phyloP scores from a whole-genome alignment of 805 yeast species.

The Zygotorulaspora danielsina region DNA sequence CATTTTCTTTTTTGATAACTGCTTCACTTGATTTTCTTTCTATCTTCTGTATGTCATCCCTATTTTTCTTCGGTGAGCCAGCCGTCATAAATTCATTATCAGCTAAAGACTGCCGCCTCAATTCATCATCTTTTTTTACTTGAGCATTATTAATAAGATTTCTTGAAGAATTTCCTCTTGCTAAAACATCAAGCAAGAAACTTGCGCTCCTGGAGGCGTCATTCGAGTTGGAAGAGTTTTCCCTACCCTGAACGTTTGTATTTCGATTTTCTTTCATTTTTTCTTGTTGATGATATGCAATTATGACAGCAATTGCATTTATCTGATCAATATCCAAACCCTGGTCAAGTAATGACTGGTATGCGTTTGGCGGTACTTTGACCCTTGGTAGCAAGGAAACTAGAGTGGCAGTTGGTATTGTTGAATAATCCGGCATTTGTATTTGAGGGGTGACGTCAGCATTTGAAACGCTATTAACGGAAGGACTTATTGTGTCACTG shows the following conservation, averaged over 20 bases:
- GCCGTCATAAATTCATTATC: neutral
- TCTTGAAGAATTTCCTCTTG: neutral
- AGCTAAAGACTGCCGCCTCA: neutral
- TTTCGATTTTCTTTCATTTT: constrained; percentile 12
- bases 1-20: neutral
- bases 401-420: constrained; percentile 35
- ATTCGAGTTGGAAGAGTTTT: constrained; percentile 71
- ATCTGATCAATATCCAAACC: constrained; percentile 69
- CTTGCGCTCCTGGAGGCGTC: constrained; percentile 9
- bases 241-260: constrained; percentile 77
- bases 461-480: neutral
- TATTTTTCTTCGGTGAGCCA: neutral
- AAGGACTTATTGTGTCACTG: constrained; percentile 8
- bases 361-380: constrained; percentile 71
- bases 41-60: neutral
- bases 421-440: constrained; percentile 31
- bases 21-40: neutral
- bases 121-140: neutral
- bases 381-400: constrained; percentile 52
- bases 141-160: neutral
- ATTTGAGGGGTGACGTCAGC: constrained; percentile 15
- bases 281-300: constrained; percentile 60
- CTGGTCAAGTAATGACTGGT: constrained; percentile 54
- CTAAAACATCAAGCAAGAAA: constrained; percentile 7
- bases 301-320: constrained; percentile 65